A percentile compares a stretch with the other conserved stretches of the same genome.
Evolutionary conservation across 1,139 yeast species (phyloP).

Genomic region (Taphrina pruni): DNA sequence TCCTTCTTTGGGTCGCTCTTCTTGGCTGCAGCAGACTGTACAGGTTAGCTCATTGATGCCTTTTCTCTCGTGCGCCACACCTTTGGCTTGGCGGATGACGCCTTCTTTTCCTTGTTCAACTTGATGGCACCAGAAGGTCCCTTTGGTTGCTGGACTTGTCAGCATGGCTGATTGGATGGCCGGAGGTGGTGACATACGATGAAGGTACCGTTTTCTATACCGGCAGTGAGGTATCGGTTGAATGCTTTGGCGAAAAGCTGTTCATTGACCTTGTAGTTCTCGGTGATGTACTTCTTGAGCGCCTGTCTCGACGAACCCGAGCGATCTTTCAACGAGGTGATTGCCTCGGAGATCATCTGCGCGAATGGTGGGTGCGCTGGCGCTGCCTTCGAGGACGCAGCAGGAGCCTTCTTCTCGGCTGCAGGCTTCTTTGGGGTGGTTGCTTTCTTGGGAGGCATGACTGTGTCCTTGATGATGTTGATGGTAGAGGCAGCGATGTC

Average conservation of each 20-base stretch:
- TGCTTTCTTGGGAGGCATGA: constrained; percentile 37
- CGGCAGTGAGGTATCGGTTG: constrained; percentile 79
- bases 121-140: constrained; percentile 71
- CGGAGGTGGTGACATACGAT: constrained; percentile 62
- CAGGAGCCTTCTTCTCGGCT: constrained; percentile 27
- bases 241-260: constrained; percentile 75
- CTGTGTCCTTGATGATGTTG: constrained; percentile 32
- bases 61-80: neutral
- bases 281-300: constrained; percentile 70
- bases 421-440: constrained; percentile 28
- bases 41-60: constrained; percentile 37
- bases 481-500: constrained; percentile 26
- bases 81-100: constrained; percentile 44
- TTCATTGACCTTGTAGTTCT: constrained; percentile 65
- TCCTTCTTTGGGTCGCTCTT: constrained; percentile 48
- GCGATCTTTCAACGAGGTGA: constrained; percentile 40
- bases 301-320: constrained; percentile 64
- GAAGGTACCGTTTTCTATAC: constrained; percentile 77
- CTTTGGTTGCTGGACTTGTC: constrained; percentile 22
- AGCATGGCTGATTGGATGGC: no score
- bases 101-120: constrained; percentile 59
- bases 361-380: constrained; percentile 36
- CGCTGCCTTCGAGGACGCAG: constrained; percentile 19
- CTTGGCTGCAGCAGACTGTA: constrained; percentile 49
- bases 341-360: constrained; percentile 40